Evolutionary conservation across 306 rosid species (phyloP), one percentile per base, ranked within the genome.

Genomic region (Psophocarpus tetragonolobus): DNA sequence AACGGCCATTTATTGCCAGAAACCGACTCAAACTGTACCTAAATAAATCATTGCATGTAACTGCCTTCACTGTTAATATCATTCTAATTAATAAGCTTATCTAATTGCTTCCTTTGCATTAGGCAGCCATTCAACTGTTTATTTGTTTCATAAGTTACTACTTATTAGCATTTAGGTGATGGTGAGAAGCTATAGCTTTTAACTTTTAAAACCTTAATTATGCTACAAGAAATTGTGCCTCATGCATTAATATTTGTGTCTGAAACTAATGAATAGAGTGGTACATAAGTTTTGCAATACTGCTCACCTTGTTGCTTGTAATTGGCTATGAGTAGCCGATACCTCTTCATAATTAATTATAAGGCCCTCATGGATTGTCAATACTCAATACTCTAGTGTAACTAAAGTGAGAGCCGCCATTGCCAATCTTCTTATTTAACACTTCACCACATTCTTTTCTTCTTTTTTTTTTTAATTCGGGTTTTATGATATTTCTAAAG

Each of bases 41-140:
- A 77, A 58, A 26, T 21, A 53, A 38, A 82, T 85, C 38, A 85
- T 86, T 81, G 42, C 84, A 80, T 44, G 71, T 80, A 86, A 79
- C 89, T 23, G 57, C 82, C 82, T 45, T 76, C 71, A 20, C 61
- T 32, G 54, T 57, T 3, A 33, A 33, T 56, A 26, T 18, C 12
- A 48, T 35, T 67, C 42, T 51, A 48, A 23, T 60, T 51, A 48
- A 23, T 60, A 3, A 26, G 72, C 67, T 47, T 56, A 56, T 30
- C 6, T n/a, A n/a, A n/a, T 67, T 63, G 13, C 4, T 36, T 63
- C 26, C 54, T 27, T 62, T 74, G 17, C 67, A 27, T 67, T 70
- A 39, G 77, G 78, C 79, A 45, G 18, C 2, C 2, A 69, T 66
- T 71, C 56, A 48, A 39, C 29, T 68, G 10, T 77, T 67, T 67